A percentile compares a stretch with the other conserved stretches of the same genome.
These are phyloP conservation scores for Moricandia arvensis DNA, from an alignment of 345 rosid genomes.

Conservation along the genomic window DNA sequence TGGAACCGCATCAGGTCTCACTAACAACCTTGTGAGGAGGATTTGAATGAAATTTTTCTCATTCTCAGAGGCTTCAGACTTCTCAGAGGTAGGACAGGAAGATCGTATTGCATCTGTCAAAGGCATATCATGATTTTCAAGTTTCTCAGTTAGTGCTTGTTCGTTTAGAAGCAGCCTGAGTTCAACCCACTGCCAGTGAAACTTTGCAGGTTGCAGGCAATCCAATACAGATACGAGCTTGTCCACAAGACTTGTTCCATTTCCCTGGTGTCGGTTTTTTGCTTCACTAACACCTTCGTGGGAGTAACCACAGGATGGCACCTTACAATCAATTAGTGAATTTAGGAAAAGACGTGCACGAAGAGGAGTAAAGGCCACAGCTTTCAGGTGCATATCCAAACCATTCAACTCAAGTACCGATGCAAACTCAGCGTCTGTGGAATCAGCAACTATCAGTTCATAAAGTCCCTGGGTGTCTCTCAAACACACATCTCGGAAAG, in stretches of 20 bases:
- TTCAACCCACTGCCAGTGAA: conserved; percentile 99
- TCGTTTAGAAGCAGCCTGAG: conserved; percentile 95
- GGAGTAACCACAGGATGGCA: conserved; percentile 49
- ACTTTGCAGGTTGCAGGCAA: conserved; percentile 90
- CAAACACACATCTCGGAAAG: conserved; percentile 91
- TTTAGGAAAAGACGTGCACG: conserved; percentile 90
- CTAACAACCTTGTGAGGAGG: conserved; percentile 89
- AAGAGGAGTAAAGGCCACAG: conserved; percentile 78
- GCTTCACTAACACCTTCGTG: conserved; percentile 59
- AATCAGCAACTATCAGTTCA: conserved; percentile 80
- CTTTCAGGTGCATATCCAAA: conserved; percentile 64
- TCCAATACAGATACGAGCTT: conserved; percentile 77
- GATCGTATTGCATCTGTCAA: conserved; percentile 75
- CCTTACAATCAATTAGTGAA: conserved; percentile 77
- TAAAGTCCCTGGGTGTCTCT: conserved; percentile 80
- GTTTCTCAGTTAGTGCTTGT: conserved; percentile 84
- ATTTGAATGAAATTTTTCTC: conserved; percentile 87
- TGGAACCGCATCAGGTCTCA: conserved; percentile 94
- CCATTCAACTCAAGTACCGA: conserved; percentile 63
- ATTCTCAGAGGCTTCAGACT: conserved; percentile 77
- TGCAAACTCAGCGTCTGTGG: conserved; percentile 86
- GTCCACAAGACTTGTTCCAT: conserved; percentile 70
- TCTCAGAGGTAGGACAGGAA: conserved; percentile 66
- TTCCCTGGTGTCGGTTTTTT: conserved; percentile 53
- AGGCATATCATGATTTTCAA: conserved; percentile 67